Percentiles rank a stretch among this genome's conserved stretches.
phyloP scores from a whole-genome alignment of 805 yeast species.

The Brettanomyces anomalus region DNA sequence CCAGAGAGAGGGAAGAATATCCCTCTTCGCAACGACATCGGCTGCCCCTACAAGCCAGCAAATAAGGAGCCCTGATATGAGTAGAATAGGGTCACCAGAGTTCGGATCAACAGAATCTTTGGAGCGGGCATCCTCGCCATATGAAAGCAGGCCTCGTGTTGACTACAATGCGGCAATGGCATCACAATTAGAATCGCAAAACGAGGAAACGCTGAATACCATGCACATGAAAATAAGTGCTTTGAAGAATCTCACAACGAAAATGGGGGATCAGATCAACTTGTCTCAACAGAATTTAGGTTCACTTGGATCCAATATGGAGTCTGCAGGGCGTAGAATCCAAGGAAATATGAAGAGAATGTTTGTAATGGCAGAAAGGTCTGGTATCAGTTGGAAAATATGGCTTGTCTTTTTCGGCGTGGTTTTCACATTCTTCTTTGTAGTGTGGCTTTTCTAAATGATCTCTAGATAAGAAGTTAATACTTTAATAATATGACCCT shows the following conservation, averaged over 20 bases:
- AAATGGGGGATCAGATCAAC: conserved; percentile 58
- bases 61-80: conserved; percentile 6
- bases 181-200: conserved; percentile 58
- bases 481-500: too few species aligned
- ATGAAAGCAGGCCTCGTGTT: conserved; percentile 20
- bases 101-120: background rate
- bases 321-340: conserved; percentile 30
- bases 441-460: conserved; percentile 26
- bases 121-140: conserved; percentile 32
- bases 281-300: conserved; percentile 20
- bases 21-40: conserved; percentile 15
- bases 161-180: conserved; percentile 44
- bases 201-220: conserved; percentile 46
- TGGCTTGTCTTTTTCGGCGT: conserved; percentile 46
- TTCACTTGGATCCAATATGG: conserved; percentile 23
- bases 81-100: background rate
- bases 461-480: too few species aligned
- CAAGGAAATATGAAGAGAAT: conserved; percentile 46
- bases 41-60: conserved; percentile 6
- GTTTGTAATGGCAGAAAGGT: conserved; percentile 54
- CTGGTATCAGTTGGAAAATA: conserved; percentile 54
- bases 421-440: conserved; percentile 35
- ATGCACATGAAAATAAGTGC: conserved; percentile 47
- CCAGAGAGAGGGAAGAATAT: conserved; percentile 22
- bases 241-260: conserved; percentile 44